These are phyloP conservation scores for Cryptosporidium sp. DNA, from an alignment of 169 alveolate genomes.

Conservation along the genomic window DNA sequence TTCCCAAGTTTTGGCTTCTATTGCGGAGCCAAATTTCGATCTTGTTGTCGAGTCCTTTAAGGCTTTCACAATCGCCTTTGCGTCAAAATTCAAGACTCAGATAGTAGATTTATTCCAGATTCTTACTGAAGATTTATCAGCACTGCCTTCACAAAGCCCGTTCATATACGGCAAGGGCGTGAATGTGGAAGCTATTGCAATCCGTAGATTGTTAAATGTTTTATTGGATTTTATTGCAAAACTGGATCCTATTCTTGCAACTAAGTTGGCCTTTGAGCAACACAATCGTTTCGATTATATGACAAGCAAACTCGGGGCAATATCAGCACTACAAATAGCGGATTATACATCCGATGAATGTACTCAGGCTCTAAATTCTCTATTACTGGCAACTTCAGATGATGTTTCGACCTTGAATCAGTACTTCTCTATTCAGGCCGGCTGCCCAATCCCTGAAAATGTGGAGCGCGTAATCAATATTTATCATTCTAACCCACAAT, in stretches of 20 bases:
- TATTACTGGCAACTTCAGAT: constrained; percentile 6
- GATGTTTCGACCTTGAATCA: constrained; percentile 42
- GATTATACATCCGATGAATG: constrained; percentile 41
- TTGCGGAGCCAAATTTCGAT: constrained; percentile 39
- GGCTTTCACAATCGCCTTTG: constrained; percentile 6
- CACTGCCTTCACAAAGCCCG: constrained; percentile 59
- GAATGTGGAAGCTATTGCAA: constrained; percentile 53
- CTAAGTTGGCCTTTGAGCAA: constrained; percentile 51
- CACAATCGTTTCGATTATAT: constrained; percentile 12
- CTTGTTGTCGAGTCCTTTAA: constrained; percentile 31
- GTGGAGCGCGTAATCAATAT: constrained; percentile 33
- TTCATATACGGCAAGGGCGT: constrained; percentile 50
- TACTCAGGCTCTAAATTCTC: constrained; percentile 28
- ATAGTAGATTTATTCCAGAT: constrained; percentile 17
- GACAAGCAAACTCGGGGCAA: constrained; percentile 67
- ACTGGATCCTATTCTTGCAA: constrained; percentile 22
- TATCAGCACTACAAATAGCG: constrained; percentile 32
- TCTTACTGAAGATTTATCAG: constrained; percentile 25
- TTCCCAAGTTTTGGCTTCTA: constrained; percentile 11
- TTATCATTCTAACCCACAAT: constrained; percentile 51
- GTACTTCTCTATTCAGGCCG: constrained; percentile 36
- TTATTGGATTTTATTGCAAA: constrained; percentile 36
- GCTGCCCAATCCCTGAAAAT: constrained; percentile 38
- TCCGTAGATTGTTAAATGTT: constrained; percentile 51
- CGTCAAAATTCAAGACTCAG: constrained; percentile 8